phyloP scores from a whole-genome alignment of 2,329 filamentous ascomycete genomes.

The Chaetomiaceae sp. region DNA sequence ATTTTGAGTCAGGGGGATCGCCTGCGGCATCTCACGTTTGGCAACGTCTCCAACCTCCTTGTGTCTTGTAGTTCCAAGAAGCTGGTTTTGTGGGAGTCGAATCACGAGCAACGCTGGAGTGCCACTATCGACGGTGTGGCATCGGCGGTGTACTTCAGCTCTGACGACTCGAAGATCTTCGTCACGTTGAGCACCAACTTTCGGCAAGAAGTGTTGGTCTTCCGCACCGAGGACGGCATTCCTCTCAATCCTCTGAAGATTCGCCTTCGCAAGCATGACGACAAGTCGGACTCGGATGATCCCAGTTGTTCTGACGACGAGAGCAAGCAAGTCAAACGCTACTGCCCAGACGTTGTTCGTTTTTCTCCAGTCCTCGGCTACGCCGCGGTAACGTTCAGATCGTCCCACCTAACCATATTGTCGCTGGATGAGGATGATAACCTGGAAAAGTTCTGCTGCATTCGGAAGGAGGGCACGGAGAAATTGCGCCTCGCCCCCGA shows the following conservation, averaged over 20 bases:
- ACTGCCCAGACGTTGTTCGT: background rate
- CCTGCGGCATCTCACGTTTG: background rate
- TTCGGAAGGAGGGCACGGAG: background rate
- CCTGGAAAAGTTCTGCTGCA: constrained; percentile 1
- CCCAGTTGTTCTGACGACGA: no score
- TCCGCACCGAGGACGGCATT: background rate
- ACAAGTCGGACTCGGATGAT: background rate
- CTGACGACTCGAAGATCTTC: background rate
- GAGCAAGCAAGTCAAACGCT: background rate
- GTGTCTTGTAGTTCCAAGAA: background rate
- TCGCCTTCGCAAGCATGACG: background rate
- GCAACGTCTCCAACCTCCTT: background rate
- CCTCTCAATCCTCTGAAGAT: no score
- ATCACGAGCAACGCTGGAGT: background rate
- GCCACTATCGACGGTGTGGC: background rate
- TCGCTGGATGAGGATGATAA: background rate
- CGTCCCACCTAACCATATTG: constrained; percentile 2
- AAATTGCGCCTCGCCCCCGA: background rate
- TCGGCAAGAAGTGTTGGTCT: background rate
- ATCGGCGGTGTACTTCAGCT: background rate
- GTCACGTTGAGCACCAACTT: no score
- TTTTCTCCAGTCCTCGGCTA: background rate
- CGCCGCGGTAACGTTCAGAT: background rate
- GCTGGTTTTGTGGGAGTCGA: background rate
- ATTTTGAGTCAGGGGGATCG: background rate